Evolutionary conservation across 2,329 filamentous ascomycete genomes (phyloP).

Genomic region (Talaromyces sp.): DNA sequence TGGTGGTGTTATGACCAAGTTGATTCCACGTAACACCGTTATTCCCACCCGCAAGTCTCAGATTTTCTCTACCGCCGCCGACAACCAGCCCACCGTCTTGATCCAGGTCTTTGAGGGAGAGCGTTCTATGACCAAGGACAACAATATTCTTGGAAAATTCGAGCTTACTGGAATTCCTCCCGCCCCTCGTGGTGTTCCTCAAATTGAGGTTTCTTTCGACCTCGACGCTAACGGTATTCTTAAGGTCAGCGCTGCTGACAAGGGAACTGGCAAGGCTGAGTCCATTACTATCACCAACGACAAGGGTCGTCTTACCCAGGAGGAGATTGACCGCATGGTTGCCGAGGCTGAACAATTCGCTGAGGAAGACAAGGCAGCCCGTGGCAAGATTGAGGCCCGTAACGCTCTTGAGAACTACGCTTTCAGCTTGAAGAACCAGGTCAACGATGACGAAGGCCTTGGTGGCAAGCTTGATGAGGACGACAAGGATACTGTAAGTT

Average conservation of each 20-base stretch:
- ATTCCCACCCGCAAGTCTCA: slow-evolving; percentile 96
- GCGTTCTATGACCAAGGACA: slow-evolving; percentile 89
- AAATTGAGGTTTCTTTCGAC: slow-evolving; percentile 97
- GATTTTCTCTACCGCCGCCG: slow-evolving; percentile 94
- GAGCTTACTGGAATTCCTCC: slow-evolving; percentile 94
- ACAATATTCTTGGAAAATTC: slow-evolving; percentile 97
- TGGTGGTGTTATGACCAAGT: slow-evolving; percentile 94
- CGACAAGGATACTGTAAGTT: slow-evolving; percentile 86
- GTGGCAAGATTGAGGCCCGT: slow-evolving; percentile 92
- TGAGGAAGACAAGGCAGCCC: slow-evolving; percentile 97
- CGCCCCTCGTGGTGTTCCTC: slow-evolving; percentile 90
- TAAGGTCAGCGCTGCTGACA: slow-evolving; percentile 91
- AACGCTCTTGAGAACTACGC: slow-evolving; percentile 99
- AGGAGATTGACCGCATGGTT: slow-evolving; percentile 99
- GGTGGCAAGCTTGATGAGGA: slow-evolving; percentile 98
- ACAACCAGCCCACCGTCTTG: slow-evolving; percentile 92
- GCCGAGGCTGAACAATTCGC: slow-evolving; percentile 97
- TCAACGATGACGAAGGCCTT: slow-evolving; percentile 92
- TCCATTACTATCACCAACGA: slow-evolving; percentile 99
- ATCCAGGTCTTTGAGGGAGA: slow-evolving; percentile 97
- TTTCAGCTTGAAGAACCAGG: slow-evolving; percentile 98
- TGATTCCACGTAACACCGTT: slow-evolving; percentile 89
- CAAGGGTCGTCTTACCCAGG: slow-evolving; percentile 92
- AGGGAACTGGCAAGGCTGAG: slow-evolving; percentile 96
- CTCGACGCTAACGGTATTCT: slow-evolving; percentile 98